Base-by-base conservation (phyloP, 345 rosid genomes). In the Eucalyptus urophylla region DNA sequence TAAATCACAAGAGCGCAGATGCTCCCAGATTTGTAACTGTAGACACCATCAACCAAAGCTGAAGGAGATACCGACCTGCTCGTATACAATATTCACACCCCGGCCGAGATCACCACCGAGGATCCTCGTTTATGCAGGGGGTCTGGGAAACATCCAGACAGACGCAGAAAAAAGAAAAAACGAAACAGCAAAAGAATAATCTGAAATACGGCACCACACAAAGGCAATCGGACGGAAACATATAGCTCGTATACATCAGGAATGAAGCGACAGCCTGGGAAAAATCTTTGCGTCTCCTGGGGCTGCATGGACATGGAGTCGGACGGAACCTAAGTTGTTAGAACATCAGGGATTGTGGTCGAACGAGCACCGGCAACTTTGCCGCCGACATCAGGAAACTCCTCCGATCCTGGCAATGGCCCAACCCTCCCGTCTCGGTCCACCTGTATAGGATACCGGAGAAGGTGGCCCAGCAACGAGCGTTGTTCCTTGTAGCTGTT, bases 301-400 rank as follows among this genome's bases (percentile, higher is more conserved):
- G 81, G 11, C 81, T 33, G 25, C 44, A 33, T 33, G 4, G 25
- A 33, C 44, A 17, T 17, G 43, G 81, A 72, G 45, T 17, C 24
- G 45, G 44, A 72, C 25, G 37, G 44, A 72, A 72, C 81, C 93
- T 90, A 97, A 3, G 99, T 98, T 10, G 99, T 98, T 69, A 98
- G 90, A 58, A 92, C 86, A 90, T 96, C 99, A 5, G 98, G 98
- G 81, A 96, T 89, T 25, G 92, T 76, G 45, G 92, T 1, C 14
- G 99, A 94, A 80, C 92, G 94, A 89, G 92, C 92, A 62, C 99
- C 99, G 7, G 95, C 54, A 9, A 96, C 95, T 86, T 93, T 95
- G 88, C 99, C 99, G 14, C 99, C 99, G 37, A 93, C 95, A 88
- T 98, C 99, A 3, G 99, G 99, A 93, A 98, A 98, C 65, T 76